Evolutionary conservation across 352 stramenopile genomes (phyloP).

Genomic region (Globisporangium camurandrum): DNA sequence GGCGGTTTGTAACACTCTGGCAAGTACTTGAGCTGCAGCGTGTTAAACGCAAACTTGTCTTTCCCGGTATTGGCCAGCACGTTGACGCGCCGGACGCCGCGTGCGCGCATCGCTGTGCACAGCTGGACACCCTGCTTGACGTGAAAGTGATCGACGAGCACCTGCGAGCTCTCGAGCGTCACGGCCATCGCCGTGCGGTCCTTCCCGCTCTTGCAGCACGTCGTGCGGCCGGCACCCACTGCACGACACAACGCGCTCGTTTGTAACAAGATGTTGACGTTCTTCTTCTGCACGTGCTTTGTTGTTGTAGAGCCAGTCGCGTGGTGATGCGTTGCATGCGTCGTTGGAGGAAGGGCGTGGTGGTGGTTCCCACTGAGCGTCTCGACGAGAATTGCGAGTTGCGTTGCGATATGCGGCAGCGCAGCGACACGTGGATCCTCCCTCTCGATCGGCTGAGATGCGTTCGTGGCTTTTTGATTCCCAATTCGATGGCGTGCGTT

Average conservation of each 20-base stretch:
- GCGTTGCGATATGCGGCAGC: conserved; percentile 39
- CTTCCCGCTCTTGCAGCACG: conserved; percentile 98
- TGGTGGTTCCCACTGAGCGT: too few species aligned
- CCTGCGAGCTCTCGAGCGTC: conserved; percentile 91
- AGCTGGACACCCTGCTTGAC: conserved; percentile 82
- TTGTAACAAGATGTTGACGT: conserved; percentile 81
- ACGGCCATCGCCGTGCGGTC: conserved; percentile 97
- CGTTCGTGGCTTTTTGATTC: conserved; percentile 6
- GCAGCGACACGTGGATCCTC: conserved; percentile 23
- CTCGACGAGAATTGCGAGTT: conserved; percentile 48
- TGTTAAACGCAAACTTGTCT: conserved; percentile 96
- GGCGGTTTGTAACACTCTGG: conserved; percentile 90
- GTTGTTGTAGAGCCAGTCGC: too few species aligned
- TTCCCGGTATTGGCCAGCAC: conserved; percentile 84
- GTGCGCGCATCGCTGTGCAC: conserved; percentile 81
- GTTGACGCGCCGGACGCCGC: conserved; percentile 76
- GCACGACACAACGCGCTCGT: conserved; percentile 86
- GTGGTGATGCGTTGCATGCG: conserved; percentile 39
- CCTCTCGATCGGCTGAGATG: too few species aligned
- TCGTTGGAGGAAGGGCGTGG: too few species aligned
- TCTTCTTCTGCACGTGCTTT: conserved; percentile 76
- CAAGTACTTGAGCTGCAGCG: conserved; percentile 96
- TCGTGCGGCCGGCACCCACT: conserved; percentile 87
- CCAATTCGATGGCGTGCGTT: conserved; percentile 10
- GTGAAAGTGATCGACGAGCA: conserved; percentile 86